Evolutionary conservation across 495 filamentous ascomycete genomes (phyloP).

Genomic region (Xylaria cubensis): DNA sequence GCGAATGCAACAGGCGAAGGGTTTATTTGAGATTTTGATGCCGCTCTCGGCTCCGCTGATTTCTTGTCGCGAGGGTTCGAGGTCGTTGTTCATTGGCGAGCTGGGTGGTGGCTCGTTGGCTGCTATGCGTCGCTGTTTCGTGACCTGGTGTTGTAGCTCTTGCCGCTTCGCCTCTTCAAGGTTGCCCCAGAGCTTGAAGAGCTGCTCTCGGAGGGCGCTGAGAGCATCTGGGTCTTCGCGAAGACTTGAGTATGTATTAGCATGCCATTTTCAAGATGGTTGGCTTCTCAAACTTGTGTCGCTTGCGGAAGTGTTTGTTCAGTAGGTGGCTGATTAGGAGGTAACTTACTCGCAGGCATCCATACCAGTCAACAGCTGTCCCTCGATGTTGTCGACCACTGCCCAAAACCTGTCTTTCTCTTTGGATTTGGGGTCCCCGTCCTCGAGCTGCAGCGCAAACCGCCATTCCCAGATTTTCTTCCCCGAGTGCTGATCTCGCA

Average conservation of each 20-base stretch:
- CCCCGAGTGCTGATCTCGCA: conserved; percentile 27
- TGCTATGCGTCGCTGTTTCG: conserved; percentile 34
- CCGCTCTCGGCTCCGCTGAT: not conserved
- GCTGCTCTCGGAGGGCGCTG: conserved; percentile 65
- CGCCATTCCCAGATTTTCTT: conserved; percentile 75
- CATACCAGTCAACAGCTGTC: conserved; percentile 67
- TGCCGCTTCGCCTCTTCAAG: conserved; percentile 72
- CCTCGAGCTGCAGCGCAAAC: conserved; percentile 76
- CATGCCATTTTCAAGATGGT: not conserved
- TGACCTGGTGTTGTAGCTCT: conserved; percentile 27
- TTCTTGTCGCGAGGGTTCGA: not conserved
- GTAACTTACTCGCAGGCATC: conserved; percentile 70
- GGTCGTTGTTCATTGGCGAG: conserved; percentile 25
- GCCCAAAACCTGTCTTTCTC: conserved; percentile 61
- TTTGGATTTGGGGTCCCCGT: conserved; percentile 47
- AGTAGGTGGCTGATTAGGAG: not conserved
- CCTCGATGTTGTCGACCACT: conserved; percentile 69
- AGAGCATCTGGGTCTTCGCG: conserved; percentile 55
- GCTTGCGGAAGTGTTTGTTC: not conserved
- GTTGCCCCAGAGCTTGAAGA: conserved; percentile 86
- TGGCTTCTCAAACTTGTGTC: not conserved
- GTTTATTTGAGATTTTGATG: conserved; percentile 47
- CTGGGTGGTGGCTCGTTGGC: conserved; percentile 31
- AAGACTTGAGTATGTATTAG: conserved; percentile 51
- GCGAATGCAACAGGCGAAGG: conserved; percentile 67